A percentile compares a stretch with the other conserved stretches of the same genome.
Evolutionary conservation across 805 yeast species (phyloP).

Genomic region (Candida montana): DNA sequence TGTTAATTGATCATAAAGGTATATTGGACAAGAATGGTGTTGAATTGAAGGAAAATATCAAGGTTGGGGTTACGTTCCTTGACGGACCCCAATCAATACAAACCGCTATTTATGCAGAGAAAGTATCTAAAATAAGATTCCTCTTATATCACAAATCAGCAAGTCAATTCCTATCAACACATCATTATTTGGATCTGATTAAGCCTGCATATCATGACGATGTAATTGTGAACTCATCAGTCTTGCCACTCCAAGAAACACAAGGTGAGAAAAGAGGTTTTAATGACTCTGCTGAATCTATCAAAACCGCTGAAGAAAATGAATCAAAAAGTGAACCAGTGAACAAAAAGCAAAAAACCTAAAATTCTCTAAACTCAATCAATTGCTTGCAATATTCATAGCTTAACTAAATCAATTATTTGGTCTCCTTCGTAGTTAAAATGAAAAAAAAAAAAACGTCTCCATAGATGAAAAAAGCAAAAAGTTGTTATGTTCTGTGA

Average conservation of each 20-base stretch:
- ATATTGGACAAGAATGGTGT: slow-evolving; percentile 6
- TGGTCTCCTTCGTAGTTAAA: too few relatives aligned
- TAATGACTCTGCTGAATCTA: neutral
- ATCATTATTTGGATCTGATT: slow-evolving; percentile 10
- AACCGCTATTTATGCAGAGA: neutral
- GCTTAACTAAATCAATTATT: too few relatives aligned
- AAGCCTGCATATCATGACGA: neutral
- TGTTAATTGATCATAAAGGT: slow-evolving; percentile 22
- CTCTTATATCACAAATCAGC: slow-evolving; percentile 9
- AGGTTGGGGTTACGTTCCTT: slow-evolving; percentile 17
- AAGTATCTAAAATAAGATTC: neutral
- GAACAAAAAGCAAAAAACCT: slow-evolving; percentile 11
- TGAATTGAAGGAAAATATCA: neutral
- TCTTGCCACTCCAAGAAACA: slow-evolving; percentile 4
- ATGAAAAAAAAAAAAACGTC: neutral
- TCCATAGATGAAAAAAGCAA: neutral
- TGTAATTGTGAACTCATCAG: slow-evolving; percentile 4
- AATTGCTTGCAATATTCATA: neutral
- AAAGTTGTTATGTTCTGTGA: too few relatives aligned
- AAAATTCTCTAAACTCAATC: slow-evolving; percentile 3
- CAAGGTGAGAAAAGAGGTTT: neutral
- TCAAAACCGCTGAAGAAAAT: neutral
- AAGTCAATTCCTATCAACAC: slow-evolving; percentile 13
- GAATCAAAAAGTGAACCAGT: slow-evolving; percentile 18
- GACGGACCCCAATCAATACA: neutral